Conservation (phyloP, 805 yeast genomes). For the Spathaspora hagerdaliae region DNA sequence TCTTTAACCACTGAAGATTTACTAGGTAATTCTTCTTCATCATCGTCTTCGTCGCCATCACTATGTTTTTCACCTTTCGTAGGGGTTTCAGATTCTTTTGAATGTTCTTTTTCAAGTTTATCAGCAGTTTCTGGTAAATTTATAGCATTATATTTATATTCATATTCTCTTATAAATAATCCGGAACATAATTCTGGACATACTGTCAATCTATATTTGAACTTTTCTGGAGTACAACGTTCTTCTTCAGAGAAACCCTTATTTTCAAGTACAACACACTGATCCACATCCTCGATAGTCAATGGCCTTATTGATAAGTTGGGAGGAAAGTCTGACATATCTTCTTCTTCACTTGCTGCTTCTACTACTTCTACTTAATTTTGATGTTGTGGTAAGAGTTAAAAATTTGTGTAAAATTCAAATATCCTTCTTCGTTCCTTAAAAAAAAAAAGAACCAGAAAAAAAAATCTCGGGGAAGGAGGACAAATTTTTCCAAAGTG, state of each 20-base stretch:
- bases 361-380: too few species aligned
- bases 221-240: constrained; percentile 61
- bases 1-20: constrained; percentile 53
- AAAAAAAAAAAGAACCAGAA: too few species aligned
- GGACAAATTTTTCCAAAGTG: too few species aligned
- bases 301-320: constrained; percentile 66
- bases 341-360: background rate
- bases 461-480: too few species aligned
- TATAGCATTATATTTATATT: constrained; percentile 37
- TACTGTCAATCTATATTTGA: constrained; percentile 61
- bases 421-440: too few species aligned
- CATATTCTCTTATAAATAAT: constrained; percentile 71
- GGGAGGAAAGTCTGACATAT: constrained; percentile 44
- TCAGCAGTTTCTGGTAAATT: constrained; percentile 40
- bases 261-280: constrained; percentile 57
- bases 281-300: constrained; percentile 65
- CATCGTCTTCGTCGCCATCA: constrained; percentile 27
- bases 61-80: constrained; percentile 14
- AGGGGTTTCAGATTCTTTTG: constrained; percentile 2
- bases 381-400: too few species aligned
- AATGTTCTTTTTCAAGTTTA: constrained; percentile 23
- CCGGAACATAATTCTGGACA: constrained; percentile 95
- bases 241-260: constrained; percentile 69
- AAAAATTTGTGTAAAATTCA: too few species aligned
- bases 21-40: constrained; percentile 38